Base-by-base conservation (phyloP, 208 protist species). In the Acanthamoeba polyphaga region DNA sequence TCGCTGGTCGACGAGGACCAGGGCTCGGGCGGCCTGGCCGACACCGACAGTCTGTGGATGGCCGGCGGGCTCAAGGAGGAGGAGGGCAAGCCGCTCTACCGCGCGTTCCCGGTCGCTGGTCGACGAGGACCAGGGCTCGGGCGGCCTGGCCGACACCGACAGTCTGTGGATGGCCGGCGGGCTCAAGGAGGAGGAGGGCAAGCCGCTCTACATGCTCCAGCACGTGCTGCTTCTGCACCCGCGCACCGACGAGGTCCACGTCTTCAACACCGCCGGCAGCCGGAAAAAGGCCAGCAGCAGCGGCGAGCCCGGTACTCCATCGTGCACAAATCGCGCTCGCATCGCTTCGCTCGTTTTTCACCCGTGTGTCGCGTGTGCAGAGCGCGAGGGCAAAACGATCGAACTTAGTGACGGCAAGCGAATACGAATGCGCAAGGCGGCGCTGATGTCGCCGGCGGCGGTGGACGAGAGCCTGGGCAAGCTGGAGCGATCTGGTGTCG, bases 31-130 rank as follows among this genome's bases (percentile, higher is more conserved):
- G 55, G 55, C 19, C 55, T 60, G 13, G 55, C 55, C 55, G 55
- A 60, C 55, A 60, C 55, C 27, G 66, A 38, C 27, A 74, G 32
- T 9, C 29, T n/a, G 17, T 74, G 29, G 29, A 74, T 38, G 66
- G 27, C 66, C 27, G 66, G 32, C 29, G 66, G 66, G 24, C 34
- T 22, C 43, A 87, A 24, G 78, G 29, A 38, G 46, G 46, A 34
- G 24, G 51, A 87, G 51, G 78, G 19, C n/a, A 19, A 24, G 8
- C 62, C n/a, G 22, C 49, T 87, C 15, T 27, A 62, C 3, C 78
- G 78, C n/a, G 38, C 78, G 15, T 87, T 60, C 49, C 38, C 38
- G 24, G 78, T 87, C n/a, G 49, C 78, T 87, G 22, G 24, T 87
- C 13, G 38, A 24, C 68, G 68, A 38, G 17, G 55, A 60, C 55